phyloP scores from a whole-genome alignment of 306 rosid genomes.

The Echinosophora koreensis region DNA sequence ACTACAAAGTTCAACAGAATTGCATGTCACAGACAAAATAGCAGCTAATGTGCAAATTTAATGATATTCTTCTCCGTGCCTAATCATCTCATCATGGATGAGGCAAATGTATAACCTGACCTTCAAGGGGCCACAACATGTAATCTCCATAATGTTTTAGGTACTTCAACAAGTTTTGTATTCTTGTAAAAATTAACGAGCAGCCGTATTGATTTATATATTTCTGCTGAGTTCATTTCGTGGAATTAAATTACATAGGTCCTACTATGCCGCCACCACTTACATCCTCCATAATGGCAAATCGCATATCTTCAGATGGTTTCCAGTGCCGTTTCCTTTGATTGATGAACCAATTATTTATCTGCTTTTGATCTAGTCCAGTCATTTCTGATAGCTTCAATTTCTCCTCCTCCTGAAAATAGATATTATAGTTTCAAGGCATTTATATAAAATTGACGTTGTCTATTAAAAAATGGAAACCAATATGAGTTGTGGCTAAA shows the following conservation, averaged over 20 bases:
- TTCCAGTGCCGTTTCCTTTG: slow-evolving; percentile 96
- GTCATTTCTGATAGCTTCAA: slow-evolving; percentile 64
- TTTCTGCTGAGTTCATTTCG: no score
- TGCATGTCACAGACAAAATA: not conserved
- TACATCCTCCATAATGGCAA: slow-evolving; percentile 61
- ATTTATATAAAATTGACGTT: not conserved
- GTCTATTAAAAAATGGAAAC: slow-evolving; percentile 8
- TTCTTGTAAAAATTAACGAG: no score
- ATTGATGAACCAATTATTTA: slow-evolving; percentile 92
- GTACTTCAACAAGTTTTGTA: no score
- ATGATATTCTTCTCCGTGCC: no score
- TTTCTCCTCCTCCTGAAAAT: slow-evolving; percentile 79
- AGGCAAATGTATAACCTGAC: no score
- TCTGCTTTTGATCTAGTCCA: slow-evolving; percentile 83
- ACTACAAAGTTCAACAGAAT: no score
- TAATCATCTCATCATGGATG: no score
- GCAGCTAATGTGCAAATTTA: no score
- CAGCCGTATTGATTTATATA: not conserved
- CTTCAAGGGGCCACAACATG: no score
- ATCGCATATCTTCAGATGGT: slow-evolving; percentile 80
- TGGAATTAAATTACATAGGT: slow-evolving; percentile 45
- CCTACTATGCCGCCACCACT: slow-evolving; percentile 30
- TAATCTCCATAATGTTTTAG: no score
- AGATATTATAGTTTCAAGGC: not conserved
- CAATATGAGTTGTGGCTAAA: no score